Evolutionary conservation across 2,329 filamentous ascomycete species (phyloP), one percentile per base, ranked within the genome.

Genomic region (Lasiodiplodia theobromae): DNA sequence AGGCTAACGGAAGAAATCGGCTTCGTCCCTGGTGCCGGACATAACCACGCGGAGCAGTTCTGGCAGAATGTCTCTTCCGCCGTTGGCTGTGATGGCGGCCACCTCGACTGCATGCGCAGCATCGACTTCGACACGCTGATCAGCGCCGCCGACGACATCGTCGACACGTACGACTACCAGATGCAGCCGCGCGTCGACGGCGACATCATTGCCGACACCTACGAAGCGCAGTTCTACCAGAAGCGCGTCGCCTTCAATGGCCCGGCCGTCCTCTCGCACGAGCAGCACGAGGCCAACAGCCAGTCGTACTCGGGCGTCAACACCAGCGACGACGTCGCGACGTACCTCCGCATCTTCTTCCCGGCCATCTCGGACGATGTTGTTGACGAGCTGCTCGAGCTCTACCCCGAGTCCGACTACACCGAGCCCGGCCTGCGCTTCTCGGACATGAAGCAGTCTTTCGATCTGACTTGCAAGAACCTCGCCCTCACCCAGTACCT

Each of bases 111-210:
- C 69, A 77, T 79, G 75, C 75, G 75, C 23, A 54, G 66, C 12
- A 71, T 78, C 21, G 67, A 75, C 40, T 79, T 78, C 68, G 70
- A 71, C 34, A 75, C 71, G 28, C 76, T 79, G n/a, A 73, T 68
- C 12, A 72, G 70, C 18, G 74, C 74, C n/a, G 73, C 77, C 16
- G 73, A 63, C 44, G 70, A 73, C 23, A 63, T 77, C 11, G 71
- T 71, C 7, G 68, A 69, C 16, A 65, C 72, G 4, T 78, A 78
- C 56, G 73, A 68, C 54, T 80, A 79, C 70, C 74, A 78, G 69
- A 73, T 79, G 60, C 78, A 80, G 70, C 78, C 78, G 21, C 76
- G 78, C 14, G 77, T 79, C 23, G 78, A 80, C 44, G 78, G 77
- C 14, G 74, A 79, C 69, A 74, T 80, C 58, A 69, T 80, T 54